Evolutionary conservation across 257 asterid genomes (phyloP), one percentile per base, ranked within the genome.

Genomic region (Plantago ovata): DNA sequence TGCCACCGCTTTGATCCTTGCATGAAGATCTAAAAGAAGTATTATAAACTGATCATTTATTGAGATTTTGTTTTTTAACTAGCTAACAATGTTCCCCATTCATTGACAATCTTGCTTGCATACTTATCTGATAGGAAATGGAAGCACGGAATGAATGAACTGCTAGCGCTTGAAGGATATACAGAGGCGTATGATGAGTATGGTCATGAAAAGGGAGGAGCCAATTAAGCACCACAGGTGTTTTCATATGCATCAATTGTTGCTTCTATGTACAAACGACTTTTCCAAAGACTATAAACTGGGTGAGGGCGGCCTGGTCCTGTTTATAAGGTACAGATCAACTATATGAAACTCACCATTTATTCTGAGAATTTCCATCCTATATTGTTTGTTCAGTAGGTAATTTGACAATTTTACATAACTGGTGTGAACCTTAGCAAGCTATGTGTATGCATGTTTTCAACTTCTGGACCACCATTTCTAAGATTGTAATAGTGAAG

Each of bases 221-320:
- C 57, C 60, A 78, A 68, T 45, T 73, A n/a, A n/a, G n/a, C n/a
- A n/a, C n/a, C 47, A 6, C 72, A 65, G 42, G 14, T 73, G 32
- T 79, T 77, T 40, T 73, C 79, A 23, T 69, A 73, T 61, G 65
- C 74, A 8, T 74, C 76, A 10, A 68, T 78, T 22, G 40, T 60
- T 24, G 75, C 78, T 13, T 82, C 90, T 21, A n/a, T n/a, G n/a
- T n/a, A 80, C 94, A 11, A 48, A 65, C 40, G 65, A 72, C 64
- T 82, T 85, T 32, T 82, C 87, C 40, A n/a, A 36, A 0, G 58
- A 57, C 36, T 53, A 69, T 38, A 79, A 77, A 69, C 79, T 84
- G 9, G 94, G 87, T 60, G 56, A 75, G 69, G 90, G 90, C 45
- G 94, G 87, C 81, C 79, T 57, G 87, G 87, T 62, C 76, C 85